Percentiles rank a stretch among this genome's conserved stretches.
phyloP scores from a whole-genome alignment of 345 rosid genomes.

The Cardiospermum halicacabum region DNA sequence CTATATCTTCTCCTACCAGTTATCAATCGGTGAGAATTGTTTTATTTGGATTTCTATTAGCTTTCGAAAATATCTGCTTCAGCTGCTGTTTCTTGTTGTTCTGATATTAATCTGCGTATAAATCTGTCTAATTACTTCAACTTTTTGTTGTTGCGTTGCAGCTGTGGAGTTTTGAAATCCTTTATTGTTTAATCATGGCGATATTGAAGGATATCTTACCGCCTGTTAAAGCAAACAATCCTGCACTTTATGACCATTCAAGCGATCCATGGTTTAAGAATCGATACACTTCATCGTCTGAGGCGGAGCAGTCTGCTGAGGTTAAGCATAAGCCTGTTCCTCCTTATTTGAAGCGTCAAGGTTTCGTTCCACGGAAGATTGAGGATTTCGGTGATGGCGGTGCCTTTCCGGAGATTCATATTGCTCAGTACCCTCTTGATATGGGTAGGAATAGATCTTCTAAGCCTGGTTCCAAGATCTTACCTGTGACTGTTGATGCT shows the following conservation, averaged over 20 bases:
- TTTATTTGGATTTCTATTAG: no score
- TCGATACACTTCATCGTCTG: slow-evolving; percentile 46
- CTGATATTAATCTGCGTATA: no score
- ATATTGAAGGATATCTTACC: slow-evolving; percentile 70
- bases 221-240: slow-evolving; percentile 48
- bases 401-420: slow-evolving; percentile 90
- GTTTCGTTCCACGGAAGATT: slow-evolving; percentile 69
- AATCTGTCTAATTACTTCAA: background rate
- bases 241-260: slow-evolving; percentile 71
- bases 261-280: slow-evolving; percentile 94
- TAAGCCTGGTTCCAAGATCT: slow-evolving; percentile 70
- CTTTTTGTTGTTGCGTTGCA: slow-evolving; percentile 6
- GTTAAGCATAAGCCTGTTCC: slow-evolving; percentile 56
- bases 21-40: no score
- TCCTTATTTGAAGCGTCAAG: slow-evolving; percentile 62
- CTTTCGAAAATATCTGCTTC: no score
- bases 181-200: slow-evolving; percentile 29
- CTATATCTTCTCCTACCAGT: no score
- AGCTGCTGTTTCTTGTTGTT: no score
- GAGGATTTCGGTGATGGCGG: slow-evolving; percentile 99
- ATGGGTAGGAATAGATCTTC: slow-evolving; percentile 70
- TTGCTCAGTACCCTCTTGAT: slow-evolving; percentile 88
- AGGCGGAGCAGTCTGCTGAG: slow-evolving; percentile 34
- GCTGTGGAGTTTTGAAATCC: slow-evolving; percentile 5
- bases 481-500: slow-evolving; percentile 83